Conservation (phyloP, 495 filamentous ascomycete genomes). For the Aeminium ludgeri region DNA sequence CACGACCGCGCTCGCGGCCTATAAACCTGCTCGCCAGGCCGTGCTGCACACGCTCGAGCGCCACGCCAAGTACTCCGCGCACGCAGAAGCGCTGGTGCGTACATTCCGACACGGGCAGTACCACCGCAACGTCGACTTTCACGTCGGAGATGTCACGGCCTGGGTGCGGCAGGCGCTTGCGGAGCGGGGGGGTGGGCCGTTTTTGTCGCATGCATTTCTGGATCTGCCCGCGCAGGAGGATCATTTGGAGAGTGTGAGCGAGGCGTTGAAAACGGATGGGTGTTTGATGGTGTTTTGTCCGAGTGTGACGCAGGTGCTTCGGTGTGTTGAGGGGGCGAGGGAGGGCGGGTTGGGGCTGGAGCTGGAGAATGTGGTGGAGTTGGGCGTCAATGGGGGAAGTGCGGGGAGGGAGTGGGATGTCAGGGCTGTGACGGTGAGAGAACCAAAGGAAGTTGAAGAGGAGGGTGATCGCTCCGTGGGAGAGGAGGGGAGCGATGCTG, state of each 20-base stretch:
- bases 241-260: slow-evolving; percentile 39
- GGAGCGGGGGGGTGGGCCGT: slow-evolving; percentile 26
- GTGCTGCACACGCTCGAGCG: slow-evolving; percentile 57
- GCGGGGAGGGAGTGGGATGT: slow-evolving; percentile 51
- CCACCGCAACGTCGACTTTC: slow-evolving; percentile 47
- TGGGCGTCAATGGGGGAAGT: slow-evolving; percentile 38
- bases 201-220: slow-evolving; percentile 50
- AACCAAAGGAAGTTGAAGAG: slow-evolving; percentile 30
- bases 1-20: too few relatives aligned
- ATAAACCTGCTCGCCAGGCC: slow-evolving; percentile 33
- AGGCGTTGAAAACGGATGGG: slow-evolving; percentile 43
- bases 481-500: slow-evolving; percentile 28
- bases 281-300: slow-evolving; percentile 53
- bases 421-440: slow-evolving; percentile 33
- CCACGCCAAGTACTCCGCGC: slow-evolving; percentile 36
- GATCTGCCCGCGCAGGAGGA: slow-evolving; percentile 48
- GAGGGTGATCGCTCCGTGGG: slow-evolving; percentile 36
- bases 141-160: slow-evolving; percentile 44
- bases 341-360: slow-evolving; percentile 35
- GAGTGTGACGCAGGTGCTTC: slow-evolving; percentile 57
- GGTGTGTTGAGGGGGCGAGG: slow-evolving; percentile 38
- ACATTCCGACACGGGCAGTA: slow-evolving; percentile 58
- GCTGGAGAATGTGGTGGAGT: slow-evolving; percentile 47
- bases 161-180: slow-evolving; percentile 40
- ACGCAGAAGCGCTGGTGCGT: slow-evolving; percentile 42